phyloP scores from a whole-genome alignment of 495 filamentous ascomycete species.

The Hypomontagnella submonticulosa region DNA sequence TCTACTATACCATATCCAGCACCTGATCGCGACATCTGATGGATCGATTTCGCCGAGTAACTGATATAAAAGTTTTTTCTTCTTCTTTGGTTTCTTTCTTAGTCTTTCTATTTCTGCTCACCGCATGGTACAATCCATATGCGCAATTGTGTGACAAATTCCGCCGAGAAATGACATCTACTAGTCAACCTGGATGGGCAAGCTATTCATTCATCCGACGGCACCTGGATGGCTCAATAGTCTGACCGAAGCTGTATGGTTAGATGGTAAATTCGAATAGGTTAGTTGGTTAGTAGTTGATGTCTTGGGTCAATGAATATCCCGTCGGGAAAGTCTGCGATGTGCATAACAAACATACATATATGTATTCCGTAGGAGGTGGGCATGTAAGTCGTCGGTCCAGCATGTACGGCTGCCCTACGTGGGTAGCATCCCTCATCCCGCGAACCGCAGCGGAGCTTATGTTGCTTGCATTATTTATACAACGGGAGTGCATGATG shows the following conservation, averaged over 20 bases:
- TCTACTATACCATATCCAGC: constrained; percentile 11
- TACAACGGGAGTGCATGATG: constrained; percentile 37
- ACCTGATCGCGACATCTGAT: constrained; percentile 38
- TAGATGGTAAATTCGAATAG: constrained; percentile 7
- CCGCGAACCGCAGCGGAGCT: constrained; percentile 44
- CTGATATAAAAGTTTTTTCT: constrained; percentile 14
- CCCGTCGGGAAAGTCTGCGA: constrained; percentile 27
- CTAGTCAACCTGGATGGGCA: not conserved
- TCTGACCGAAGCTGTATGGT: constrained; percentile 4
- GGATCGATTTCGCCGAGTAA: constrained; percentile 35
- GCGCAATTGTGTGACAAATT: constrained; percentile 30
- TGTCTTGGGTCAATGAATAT: constrained; percentile 23
- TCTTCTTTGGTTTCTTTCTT: constrained; percentile 8
- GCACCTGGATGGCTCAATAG: constrained; percentile 34
- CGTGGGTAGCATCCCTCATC: constrained; percentile 35
- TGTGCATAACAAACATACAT: constrained; percentile 14
- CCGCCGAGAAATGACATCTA: constrained; percentile 21
- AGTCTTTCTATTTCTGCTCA: constrained; percentile 24
- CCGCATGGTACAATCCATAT: constrained; percentile 35
- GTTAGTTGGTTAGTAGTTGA: constrained; percentile 1
- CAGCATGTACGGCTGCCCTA: constrained; percentile 34
- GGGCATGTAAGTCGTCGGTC: constrained; percentile 5
- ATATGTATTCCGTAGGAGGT: too few species aligned
- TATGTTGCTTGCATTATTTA: constrained; percentile 44
- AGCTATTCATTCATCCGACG: not conserved